Evolutionary conservation across 495 filamentous ascomycete genomes (phyloP).

Genomic region (Talaromyces wortmannii): DNA sequence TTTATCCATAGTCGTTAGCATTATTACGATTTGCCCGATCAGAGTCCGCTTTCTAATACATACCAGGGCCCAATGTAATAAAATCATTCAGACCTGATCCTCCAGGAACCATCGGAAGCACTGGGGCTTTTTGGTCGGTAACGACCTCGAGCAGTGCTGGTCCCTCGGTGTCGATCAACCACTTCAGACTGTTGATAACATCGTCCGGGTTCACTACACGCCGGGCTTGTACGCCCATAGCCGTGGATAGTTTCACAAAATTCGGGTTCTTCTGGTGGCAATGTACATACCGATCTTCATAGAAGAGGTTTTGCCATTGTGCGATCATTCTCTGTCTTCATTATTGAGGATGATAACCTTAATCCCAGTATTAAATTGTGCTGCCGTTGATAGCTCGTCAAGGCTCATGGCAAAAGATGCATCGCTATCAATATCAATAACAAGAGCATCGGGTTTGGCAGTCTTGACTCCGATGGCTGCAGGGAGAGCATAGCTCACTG

Average conservation of each 20-base stretch:
- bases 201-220: slow-evolving; percentile 60
- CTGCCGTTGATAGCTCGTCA: slow-evolving; percentile 78
- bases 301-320: slow-evolving; percentile 91
- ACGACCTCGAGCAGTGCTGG: slow-evolving; percentile 62
- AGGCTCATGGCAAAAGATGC: slow-evolving; percentile 94
- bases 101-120: slow-evolving; percentile 90
- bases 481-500: slow-evolving; percentile 92
- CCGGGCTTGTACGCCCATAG: slow-evolving; percentile 71
- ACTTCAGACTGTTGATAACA: slow-evolving; percentile 69
- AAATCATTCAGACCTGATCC: slow-evolving; percentile 88
- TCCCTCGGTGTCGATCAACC: slow-evolving; percentile 77
- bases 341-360: slow-evolving; percentile 93
- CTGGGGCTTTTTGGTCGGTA: slow-evolving; percentile 83
- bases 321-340: slow-evolving; percentile 90
- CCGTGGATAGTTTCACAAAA: slow-evolving; percentile 75
- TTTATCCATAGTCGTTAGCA: not conserved
- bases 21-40: not conserved
- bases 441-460: slow-evolving; percentile 72
- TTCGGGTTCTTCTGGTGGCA: slow-evolving; percentile 86
- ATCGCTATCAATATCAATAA: slow-evolving; percentile 92
- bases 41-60: slow-evolving; percentile 1
- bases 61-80: slow-evolving; percentile 79
- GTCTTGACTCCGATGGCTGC: slow-evolving; percentile 92
- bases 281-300: slow-evolving; percentile 84
- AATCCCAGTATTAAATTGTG: slow-evolving; percentile 89